Evolutionary conservation across 1,139 yeast species (phyloP).

Genomic region (Debaryomycetaceae sp.): DNA sequence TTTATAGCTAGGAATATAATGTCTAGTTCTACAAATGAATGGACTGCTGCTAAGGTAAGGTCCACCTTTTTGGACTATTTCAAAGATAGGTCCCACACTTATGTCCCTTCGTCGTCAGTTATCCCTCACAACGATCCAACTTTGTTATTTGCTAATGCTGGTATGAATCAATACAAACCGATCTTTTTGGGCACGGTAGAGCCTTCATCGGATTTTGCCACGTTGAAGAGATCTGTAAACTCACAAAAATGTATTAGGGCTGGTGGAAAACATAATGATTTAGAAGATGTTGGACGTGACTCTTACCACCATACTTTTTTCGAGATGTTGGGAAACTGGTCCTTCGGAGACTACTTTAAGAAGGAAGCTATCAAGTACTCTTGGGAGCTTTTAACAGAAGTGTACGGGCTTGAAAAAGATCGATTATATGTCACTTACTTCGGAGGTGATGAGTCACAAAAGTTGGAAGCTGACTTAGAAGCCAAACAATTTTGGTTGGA

Average conservation of each 20-base stretch:
- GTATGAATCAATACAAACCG: conserved; percentile 98
- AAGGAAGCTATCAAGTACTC: conserved; percentile 84
- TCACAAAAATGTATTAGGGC: conserved; percentile 99
- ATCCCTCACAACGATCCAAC: conserved; percentile 98
- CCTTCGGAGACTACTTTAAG: conserved; percentile 97
- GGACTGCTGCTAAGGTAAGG: conserved; percentile 81
- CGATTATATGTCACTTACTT: conserved; percentile 93
- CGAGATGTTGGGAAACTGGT: conserved; percentile 99
- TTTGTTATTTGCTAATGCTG: conserved; percentile 91
- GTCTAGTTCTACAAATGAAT: conserved; percentile 24
- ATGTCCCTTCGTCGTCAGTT: conserved; percentile 89
- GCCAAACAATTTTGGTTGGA: conserved; percentile 84
- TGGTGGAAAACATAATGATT: conserved; percentile 98
- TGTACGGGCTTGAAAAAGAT: conserved; percentile 72
- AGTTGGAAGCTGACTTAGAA: conserved; percentile 91
- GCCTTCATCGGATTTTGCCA: conserved; percentile 83
- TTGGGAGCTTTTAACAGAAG: conserved; percentile 87
- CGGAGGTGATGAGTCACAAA: conserved; percentile 82
- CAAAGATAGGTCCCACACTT: conserved; percentile 64
- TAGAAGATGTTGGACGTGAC: conserved; percentile 97
- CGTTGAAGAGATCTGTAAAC: conserved; percentile 84
- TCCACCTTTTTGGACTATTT: conserved; percentile 81
- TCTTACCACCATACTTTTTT: conserved; percentile 97
- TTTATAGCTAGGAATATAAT: conserved; percentile 11
- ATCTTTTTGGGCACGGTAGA: conserved; percentile 96